A percentile compares a stretch with the other conserved stretches of the same genome.
Conservation (phyloP, 108 stramenopile species). For the Cyclostephanos invisitatus region DNA sequence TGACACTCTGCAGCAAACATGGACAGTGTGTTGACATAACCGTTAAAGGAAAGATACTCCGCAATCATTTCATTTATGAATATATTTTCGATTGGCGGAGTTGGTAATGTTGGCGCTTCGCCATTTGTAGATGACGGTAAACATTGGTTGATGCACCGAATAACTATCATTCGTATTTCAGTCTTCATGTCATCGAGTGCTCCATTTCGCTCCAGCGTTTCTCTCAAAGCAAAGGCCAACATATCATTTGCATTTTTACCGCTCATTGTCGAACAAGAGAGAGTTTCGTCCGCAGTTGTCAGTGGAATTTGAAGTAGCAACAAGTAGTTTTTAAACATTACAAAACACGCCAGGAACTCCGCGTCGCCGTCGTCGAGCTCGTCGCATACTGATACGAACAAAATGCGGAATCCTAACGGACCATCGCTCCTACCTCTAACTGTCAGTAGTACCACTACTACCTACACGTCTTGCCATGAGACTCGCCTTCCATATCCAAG, state of each 20-base stretch:
- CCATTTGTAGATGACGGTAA: neutral
- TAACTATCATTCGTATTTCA: constrained; percentile 23
- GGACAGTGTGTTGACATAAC: constrained; percentile 26
- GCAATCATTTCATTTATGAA: constrained; percentile 38
- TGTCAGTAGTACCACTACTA: too few species aligned
- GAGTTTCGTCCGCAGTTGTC: too few species aligned
- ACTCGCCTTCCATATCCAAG: too few species aligned
- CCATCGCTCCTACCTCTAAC: too few species aligned
- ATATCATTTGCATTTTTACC: neutral
- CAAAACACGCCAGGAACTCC: too few species aligned
- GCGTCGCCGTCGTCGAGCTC: too few species aligned
- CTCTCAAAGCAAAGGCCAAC: constrained; percentile 21
- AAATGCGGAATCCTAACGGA: too few species aligned
- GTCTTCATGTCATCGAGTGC: constrained; percentile 14
- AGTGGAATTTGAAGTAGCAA: too few species aligned
- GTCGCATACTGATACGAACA: too few species aligned
- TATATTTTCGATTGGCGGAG: constrained; percentile 27
- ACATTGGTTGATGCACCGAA: constrained; percentile 20
- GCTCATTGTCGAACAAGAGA: neutral
- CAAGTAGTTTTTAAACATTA: too few species aligned
- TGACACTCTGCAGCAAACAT: constrained; percentile 23
- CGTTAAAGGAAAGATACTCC: constrained; percentile 30
- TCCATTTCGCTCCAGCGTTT: constrained; percentile 26
- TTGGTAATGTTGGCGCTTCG: neutral
- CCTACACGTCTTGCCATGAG: too few species aligned